Conservation (phyloP, 805 yeast genomes). For the Candida stauntonica region DNA sequence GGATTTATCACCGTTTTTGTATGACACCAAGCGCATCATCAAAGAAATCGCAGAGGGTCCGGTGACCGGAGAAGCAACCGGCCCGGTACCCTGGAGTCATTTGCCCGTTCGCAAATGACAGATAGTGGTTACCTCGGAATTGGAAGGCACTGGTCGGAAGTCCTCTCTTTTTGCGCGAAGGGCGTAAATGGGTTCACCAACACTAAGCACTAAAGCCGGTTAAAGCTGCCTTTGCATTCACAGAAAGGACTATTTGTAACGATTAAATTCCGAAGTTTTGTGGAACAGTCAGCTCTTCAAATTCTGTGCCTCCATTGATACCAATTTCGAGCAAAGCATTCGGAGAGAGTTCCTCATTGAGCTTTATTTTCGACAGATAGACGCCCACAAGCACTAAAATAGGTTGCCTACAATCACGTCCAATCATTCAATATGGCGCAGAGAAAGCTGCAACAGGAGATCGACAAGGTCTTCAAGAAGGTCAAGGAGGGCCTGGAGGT, state of each 20-base stretch:
- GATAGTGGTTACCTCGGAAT: background rate
- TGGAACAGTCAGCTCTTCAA: no score
- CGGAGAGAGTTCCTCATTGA: no score
- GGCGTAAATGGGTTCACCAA: no score
- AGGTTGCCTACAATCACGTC: background rate
- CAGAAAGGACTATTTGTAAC: no score
- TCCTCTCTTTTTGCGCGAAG: background rate
- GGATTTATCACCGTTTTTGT: background rate
- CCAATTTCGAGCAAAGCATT: no score
- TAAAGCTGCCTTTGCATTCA: no score
- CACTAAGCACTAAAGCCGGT: no score
- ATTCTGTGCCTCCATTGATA: no score
- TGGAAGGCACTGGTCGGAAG: background rate
- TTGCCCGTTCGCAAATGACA: slow-evolving; percentile 3
- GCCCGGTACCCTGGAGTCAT: slow-evolving; percentile 1
- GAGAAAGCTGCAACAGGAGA: slow-evolving; percentile 57
- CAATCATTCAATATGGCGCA: slow-evolving; percentile 34
- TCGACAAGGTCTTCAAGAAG: slow-evolving; percentile 88
- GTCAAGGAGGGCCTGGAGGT: slow-evolving; percentile 86
- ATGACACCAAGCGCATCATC: no score
- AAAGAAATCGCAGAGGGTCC: background rate
- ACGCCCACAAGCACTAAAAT: background rate
- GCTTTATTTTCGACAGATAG: background rate
- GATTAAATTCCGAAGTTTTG: no score
- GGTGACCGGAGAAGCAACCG: background rate